phyloP scores from a whole-genome alignment of 371 early-diverging fungal genomes.

The Lichtheimia corymbifera region DNA sequence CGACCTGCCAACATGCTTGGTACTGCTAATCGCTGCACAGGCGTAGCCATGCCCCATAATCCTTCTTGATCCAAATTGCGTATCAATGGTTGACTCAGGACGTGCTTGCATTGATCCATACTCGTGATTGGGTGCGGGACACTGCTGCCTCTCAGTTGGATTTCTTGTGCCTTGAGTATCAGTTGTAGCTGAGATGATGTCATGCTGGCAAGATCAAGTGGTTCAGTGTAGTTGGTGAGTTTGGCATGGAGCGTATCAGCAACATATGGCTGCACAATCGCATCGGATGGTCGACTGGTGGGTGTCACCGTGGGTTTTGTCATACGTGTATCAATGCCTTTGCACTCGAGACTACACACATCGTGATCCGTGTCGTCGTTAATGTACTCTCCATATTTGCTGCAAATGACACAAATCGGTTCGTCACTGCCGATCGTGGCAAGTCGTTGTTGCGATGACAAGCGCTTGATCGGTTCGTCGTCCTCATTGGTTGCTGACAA shows the following conservation, averaged over 20 bases:
- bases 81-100: slow-evolving; percentile 37
- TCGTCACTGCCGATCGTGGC: slow-evolving; percentile 31
- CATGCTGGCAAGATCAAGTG: slow-evolving; percentile 28
- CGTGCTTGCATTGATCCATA: slow-evolving; percentile 45
- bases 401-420: slow-evolving; percentile 50
- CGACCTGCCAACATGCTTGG: slow-evolving; percentile 66
- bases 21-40: slow-evolving; percentile 70
- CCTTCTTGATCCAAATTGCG: slow-evolving; percentile 42
- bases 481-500: background rate
- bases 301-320: background rate
- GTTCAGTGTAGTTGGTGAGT: slow-evolving; percentile 56
- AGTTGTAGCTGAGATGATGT: slow-evolving; percentile 25
- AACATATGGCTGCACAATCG: slow-evolving; percentile 17
- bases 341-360: slow-evolving; percentile 54
- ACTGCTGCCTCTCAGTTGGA: slow-evolving; percentile 46
- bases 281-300: slow-evolving; percentile 4
- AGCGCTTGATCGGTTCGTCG: slow-evolving; percentile 13
- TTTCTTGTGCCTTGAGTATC: slow-evolving; percentile 44
- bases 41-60: slow-evolving; percentile 45
- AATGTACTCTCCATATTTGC: slow-evolving; percentile 58
- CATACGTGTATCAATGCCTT: slow-evolving; percentile 37
- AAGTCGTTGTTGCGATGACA: slow-evolving; percentile 38
- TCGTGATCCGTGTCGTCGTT: slow-evolving; percentile 48
- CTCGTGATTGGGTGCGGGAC: slow-evolving; percentile 52
- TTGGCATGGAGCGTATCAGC: slow-evolving; percentile 45